A percentile compares a stretch with the other conserved stretches of the same genome.
phyloP scores from a whole-genome alignment of 805 yeast species.

The Candida fluviatilis region DNA sequence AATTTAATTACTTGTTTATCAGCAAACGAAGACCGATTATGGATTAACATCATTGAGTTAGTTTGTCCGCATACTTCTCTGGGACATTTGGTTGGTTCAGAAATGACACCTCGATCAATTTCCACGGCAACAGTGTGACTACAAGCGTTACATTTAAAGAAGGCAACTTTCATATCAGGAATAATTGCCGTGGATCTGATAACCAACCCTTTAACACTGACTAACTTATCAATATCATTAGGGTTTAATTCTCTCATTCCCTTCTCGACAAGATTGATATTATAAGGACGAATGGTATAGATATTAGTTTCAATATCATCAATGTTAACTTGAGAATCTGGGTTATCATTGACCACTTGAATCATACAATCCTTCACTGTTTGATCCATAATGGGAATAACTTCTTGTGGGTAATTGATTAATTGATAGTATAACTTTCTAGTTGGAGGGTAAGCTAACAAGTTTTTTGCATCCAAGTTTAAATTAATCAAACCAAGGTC shows the following conservation, averaged over 20 bases:
- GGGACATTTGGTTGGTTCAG: slow-evolving; percentile 94
- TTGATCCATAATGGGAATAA: slow-evolving; percentile 97
- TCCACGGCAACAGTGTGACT: slow-evolving; percentile 89
- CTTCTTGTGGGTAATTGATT: slow-evolving; percentile 92
- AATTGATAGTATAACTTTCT: slow-evolving; percentile 79
- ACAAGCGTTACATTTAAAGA: slow-evolving; percentile 92
- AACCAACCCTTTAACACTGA: slow-evolving; percentile 85
- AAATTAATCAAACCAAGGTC: slow-evolving; percentile 76
- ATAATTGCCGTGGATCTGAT: slow-evolving; percentile 85
- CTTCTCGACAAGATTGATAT: slow-evolving; percentile 57
- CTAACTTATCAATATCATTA: slow-evolving; percentile 88
- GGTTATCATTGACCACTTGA: slow-evolving; percentile 54
- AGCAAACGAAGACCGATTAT: slow-evolving; percentile 88
- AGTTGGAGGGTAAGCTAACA: slow-evolving; percentile 71
- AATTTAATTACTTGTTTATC: slow-evolving; percentile 92
- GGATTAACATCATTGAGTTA: slow-evolving; percentile 86
- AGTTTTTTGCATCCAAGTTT: slow-evolving; percentile 78
- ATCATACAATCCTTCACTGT: slow-evolving; percentile 87
- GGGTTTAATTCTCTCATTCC: slow-evolving; percentile 96
- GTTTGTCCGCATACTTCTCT: slow-evolving; percentile 75
- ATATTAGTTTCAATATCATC: slow-evolving; percentile 77
- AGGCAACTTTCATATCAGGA: slow-evolving; percentile 97
- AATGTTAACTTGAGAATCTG: slow-evolving; percentile 25
- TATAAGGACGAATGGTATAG: slow-evolving; percentile 87
- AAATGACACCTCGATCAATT: slow-evolving; percentile 89